phyloP scores from a whole-genome alignment of 441 rosid genomes.

The Erodium trifolium region DNA sequence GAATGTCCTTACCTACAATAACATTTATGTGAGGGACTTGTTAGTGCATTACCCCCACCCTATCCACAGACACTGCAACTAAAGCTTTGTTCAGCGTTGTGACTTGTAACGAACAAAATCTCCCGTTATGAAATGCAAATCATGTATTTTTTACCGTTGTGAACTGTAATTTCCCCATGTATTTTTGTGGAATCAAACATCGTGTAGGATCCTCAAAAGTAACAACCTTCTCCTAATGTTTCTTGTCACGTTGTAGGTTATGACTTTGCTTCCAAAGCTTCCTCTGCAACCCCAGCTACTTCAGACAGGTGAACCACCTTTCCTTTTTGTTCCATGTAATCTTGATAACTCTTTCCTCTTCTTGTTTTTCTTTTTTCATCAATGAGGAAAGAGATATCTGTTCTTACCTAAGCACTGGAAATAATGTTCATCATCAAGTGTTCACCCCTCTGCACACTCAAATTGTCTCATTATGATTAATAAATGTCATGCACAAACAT shows the following conservation, averaged over 20 bases:
- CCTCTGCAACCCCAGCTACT: slow-evolving; percentile 89
- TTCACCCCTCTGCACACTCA: background rate
- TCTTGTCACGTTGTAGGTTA: slow-evolving; percentile 38
- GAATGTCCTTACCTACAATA: no score
- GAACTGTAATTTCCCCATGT: no score
- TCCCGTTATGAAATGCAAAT: no score
- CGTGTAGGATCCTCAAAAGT: background rate
- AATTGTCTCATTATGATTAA: background rate
- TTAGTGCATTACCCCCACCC: no score
- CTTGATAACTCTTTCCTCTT: background rate
- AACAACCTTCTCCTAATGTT: background rate
- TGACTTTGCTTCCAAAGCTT: slow-evolving; percentile 61
- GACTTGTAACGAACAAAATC: no score
- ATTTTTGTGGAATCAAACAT: no score
- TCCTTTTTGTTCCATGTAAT: slow-evolving; percentile 6
- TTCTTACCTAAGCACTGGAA: background rate
- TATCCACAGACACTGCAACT: no score
- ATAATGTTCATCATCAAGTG: background rate
- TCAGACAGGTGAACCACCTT: slow-evolving; percentile 63
- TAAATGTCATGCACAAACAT: slow-evolving; percentile 3
- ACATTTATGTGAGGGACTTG: no score
- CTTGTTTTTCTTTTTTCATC: background rate
- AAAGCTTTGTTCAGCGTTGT: no score
- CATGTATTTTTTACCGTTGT: no score
- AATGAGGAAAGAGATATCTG: background rate